These are phyloP conservation scores for Lodderomyces parapsilosis DNA, from an alignment of 1,139 yeast genomes.

Conservation along the genomic window DNA sequence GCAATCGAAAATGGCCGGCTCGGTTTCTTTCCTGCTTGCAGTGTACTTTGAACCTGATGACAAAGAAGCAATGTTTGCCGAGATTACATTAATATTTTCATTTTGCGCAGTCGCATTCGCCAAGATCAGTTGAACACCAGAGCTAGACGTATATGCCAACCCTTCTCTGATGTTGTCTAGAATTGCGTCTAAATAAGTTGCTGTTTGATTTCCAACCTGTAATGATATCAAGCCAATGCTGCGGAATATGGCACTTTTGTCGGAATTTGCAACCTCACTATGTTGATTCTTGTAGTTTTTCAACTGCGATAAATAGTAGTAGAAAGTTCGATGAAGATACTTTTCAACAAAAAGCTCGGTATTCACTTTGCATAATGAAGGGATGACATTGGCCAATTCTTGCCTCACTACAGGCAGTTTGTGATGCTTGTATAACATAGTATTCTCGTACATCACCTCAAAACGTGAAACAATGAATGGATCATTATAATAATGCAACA, in stretches of 20 bases:
- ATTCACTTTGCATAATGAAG: slow-evolving; percentile 78
- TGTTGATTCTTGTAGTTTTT: slow-evolving; percentile 59
- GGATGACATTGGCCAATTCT: slow-evolving; percentile 80
- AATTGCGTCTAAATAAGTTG: slow-evolving; percentile 85
- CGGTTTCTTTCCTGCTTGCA: slow-evolving; percentile 68
- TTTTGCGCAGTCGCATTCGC: slow-evolving; percentile 33
- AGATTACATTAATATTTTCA: slow-evolving; percentile 14
- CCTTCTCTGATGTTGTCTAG: slow-evolving; percentile 84
- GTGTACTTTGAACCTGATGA: slow-evolving; percentile 53
- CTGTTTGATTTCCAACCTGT: slow-evolving; percentile 84
- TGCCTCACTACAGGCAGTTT: slow-evolving; percentile 73
- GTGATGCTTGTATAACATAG: slow-evolving; percentile 75
- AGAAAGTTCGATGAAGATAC: slow-evolving; percentile 77
- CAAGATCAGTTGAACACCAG: slow-evolving; percentile 43
- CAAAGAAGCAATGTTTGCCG: slow-evolving; percentile 16
- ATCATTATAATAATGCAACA: slow-evolving; percentile 69
- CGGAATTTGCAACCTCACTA: slow-evolving; percentile 46
- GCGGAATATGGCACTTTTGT: slow-evolving; percentile 73
- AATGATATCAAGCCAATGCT: slow-evolving; percentile 84
- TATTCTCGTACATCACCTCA: slow-evolving; percentile 74
- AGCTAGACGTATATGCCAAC: slow-evolving; percentile 47
- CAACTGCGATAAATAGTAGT: slow-evolving; percentile 75
- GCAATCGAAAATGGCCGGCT: slow-evolving; percentile 87
- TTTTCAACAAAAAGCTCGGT: slow-evolving; percentile 75
- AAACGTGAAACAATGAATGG: slow-evolving; percentile 50